phyloP scores from a whole-genome alignment of 1,139 yeast genomes.

The Geotrichum fermentans region DNA sequence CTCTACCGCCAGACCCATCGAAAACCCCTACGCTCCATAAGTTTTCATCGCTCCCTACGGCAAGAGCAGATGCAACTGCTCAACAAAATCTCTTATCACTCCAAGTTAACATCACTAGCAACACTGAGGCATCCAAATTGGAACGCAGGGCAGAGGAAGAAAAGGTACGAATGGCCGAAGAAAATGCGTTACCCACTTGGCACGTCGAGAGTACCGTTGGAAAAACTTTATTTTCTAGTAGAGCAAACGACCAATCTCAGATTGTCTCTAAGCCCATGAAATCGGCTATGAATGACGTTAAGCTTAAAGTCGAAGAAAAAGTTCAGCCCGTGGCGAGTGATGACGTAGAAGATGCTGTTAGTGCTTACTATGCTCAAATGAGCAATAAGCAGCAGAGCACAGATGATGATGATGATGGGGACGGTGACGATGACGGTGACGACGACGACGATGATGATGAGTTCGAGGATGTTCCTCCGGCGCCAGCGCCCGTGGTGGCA shows the following conservation, averaged over 20 bases:
- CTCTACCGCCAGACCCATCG: constrained; percentile 53
- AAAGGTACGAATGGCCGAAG: constrained; percentile 59
- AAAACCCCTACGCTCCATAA: constrained; percentile 32
- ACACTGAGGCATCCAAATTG: constrained; percentile 64
- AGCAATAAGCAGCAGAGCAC: constrained; percentile 59
- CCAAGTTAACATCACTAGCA: constrained; percentile 87
- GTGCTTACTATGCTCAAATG: constrained; percentile 70
- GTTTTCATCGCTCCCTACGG: constrained; percentile 14
- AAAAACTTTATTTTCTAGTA: constrained; percentile 16
- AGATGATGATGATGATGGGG: background rate
- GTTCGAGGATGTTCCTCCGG: constrained; percentile 54
- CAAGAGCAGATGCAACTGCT: constrained; percentile 21
- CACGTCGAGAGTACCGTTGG: constrained; percentile 89
- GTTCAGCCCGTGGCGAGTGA: constrained; percentile 44
- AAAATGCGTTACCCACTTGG: constrained; percentile 96
- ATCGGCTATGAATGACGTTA: background rate
- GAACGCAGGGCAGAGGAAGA: constrained; percentile 58
- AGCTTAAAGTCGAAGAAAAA: constrained; percentile 26
- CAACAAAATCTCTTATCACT: constrained; percentile 50
- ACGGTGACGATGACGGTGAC: constrained; percentile 44
- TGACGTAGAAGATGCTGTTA: constrained; percentile 63
- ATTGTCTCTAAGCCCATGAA: background rate
- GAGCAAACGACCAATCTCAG: constrained; percentile 6
- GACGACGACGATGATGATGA: constrained; percentile 54
- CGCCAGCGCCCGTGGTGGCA: constrained; percentile 41